Base-by-base conservation (phyloP, 805 yeast genomes). In the Yarrowia yakushimensis region DNA sequence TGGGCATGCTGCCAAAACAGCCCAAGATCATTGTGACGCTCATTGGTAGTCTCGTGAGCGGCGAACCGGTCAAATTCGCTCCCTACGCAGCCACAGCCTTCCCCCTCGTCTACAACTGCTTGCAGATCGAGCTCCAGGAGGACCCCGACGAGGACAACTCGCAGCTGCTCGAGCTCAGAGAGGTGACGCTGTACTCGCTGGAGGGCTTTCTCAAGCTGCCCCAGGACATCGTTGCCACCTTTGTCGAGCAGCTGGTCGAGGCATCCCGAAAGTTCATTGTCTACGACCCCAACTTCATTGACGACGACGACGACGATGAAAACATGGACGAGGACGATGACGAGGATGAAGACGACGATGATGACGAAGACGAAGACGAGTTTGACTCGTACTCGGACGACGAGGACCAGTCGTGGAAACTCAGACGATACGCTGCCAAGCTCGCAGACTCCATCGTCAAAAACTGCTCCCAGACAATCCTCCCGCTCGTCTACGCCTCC, bases 341-440 rank as follows among this genome's bases (percentile, higher is more conserved):
- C 27, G 81, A 79, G n/a, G 81, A 76, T n/a, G 85, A 81, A 11
- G 82, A 78, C 28, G 79, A 74, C n/a, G 78, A 76, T 6, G 73
- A 65, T 34, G 73, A 68, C 7, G 54, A 63, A 6, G 61, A 67
- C 60, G 68, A 69, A 42, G 75, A 71, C 23, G 69, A 68, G n/a
- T 77, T 70, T 12, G 75, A 71, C 28, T 69, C 60, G n/a, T 69
- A 72, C 54, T 72, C 74, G 11, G 80, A 76, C 54, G 78, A 75
- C 63, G 83, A 81, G 34, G 86, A 81, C 61, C 77, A 76, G 60
- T 79, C 86, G 1, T 85, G 92, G 87, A 85, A 82, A 66, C 72
- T 88, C 18, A 76, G 94, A 64, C 75, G 82, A 42, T 80, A 79
- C 60, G 73, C 88, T 0, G 77, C 82, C 7, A 74, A 73, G 30